These are phyloP conservation scores for Phytopythium ostracodes DNA, from an alignment of 352 stramenopile genomes.

Conservation along the genomic window DNA sequence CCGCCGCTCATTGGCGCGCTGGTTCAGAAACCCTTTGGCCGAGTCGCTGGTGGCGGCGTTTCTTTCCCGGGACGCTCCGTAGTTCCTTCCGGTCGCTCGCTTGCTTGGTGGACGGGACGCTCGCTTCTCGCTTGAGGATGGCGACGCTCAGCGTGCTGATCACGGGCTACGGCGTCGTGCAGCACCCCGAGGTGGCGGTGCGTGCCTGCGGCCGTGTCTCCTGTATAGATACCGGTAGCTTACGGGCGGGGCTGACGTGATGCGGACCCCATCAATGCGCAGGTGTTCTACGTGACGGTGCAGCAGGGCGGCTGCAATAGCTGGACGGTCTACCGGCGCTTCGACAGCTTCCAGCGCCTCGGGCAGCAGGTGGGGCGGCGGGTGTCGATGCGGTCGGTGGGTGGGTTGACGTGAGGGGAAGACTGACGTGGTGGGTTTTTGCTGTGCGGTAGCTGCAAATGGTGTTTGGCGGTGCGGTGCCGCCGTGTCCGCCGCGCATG, in stretches of 20 bases:
- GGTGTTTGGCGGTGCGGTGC: conserved; percentile 66
- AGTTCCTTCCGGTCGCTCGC: too few species aligned
- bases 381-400: background rate
- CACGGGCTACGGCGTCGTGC: conserved; percentile 69
- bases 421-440: background rate
- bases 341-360: conserved; percentile 73
- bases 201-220: too few species aligned
- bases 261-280: background rate
- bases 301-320: conserved; percentile 58
- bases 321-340: conserved; percentile 77
- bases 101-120: too few species aligned
- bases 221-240: too few species aligned
- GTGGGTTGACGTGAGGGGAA: too few species aligned
- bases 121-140: too few species aligned
- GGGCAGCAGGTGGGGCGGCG: conserved; percentile 37
- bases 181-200: conserved; percentile 49
- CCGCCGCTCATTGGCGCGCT: conserved; percentile 4
- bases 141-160: conserved; percentile 68
- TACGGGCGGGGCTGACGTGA: too few species aligned
- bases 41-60: conserved; percentile 8
- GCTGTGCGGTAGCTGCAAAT: conserved; percentile 39
- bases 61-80: too few species aligned
- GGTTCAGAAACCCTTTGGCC: conserved; percentile 10
- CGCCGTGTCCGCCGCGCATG: conserved; percentile 43
- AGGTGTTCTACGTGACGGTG: conserved; percentile 77